A percentile compares a stretch with the other conserved stretches of the same genome.
Conservation (phyloP, 768 basidiomycete genomes). For the Agrocybe pediades region DNA sequence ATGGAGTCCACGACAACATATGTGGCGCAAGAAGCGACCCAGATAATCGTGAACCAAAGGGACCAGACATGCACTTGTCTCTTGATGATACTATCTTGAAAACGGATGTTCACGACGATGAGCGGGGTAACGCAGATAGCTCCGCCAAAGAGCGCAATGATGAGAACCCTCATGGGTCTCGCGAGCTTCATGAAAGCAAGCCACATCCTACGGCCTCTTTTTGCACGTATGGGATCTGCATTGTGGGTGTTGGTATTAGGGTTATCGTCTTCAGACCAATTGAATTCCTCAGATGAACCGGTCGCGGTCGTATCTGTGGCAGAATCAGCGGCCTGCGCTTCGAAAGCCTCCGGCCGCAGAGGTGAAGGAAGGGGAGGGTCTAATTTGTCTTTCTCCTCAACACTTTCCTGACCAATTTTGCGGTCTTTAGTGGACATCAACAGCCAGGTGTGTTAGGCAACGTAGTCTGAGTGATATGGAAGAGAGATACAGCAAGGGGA, state of each 20-base stretch:
- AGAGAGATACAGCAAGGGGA: background rate
- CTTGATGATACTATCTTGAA: constrained; percentile 46
- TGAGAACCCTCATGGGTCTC: constrained; percentile 54
- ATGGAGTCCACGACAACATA: constrained; percentile 66
- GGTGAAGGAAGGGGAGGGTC: constrained; percentile 2
- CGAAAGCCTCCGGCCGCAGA: constrained; percentile 2
- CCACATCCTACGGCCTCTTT: constrained; percentile 64
- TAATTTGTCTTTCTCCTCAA: constrained; percentile 24
- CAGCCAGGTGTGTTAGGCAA: too few species aligned
- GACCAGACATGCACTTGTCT: constrained; percentile 65
- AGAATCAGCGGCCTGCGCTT: constrained; percentile 17
- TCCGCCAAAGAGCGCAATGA: constrained; percentile 60
- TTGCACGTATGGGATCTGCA: constrained; percentile 41
- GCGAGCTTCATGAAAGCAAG: constrained; percentile 68
- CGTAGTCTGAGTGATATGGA: too few species aligned
- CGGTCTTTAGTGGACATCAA: constrained; percentile 6
- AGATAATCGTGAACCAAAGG: constrained; percentile 68
- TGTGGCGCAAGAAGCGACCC: constrained; percentile 63
- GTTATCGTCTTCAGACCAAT: constrained; percentile 71
- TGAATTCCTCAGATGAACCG: constrained; percentile 68
- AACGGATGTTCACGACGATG: constrained; percentile 67
- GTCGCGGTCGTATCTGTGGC: constrained; percentile 54
- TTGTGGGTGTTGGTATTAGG: constrained; percentile 32
- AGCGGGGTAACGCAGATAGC: constrained; percentile 70
- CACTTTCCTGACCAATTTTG: background rate